Conservation (phyloP, 140 eudicot genomes). For the Senecio squalidus region DNA sequence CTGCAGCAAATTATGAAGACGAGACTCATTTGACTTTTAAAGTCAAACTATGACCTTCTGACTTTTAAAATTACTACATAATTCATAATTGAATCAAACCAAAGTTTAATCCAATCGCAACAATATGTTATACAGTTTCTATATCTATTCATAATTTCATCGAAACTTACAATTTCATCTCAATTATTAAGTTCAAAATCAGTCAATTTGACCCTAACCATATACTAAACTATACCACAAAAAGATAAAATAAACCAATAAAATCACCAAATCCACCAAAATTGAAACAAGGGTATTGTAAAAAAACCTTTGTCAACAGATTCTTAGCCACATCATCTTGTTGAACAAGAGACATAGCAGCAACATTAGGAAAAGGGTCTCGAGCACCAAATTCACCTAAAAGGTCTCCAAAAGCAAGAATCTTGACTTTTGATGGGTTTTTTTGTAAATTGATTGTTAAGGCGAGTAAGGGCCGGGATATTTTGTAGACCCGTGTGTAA, state of each 20-base stretch:
- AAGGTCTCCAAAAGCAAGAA: constrained; percentile 16
- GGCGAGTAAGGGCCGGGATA: too few relatives aligned
- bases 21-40: constrained; percentile 5
- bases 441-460: neutral
- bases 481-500: too few relatives aligned
- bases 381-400: constrained; percentile 84
- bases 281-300: neutral
- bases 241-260: neutral
- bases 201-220: neutral
- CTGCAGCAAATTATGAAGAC: neutral
- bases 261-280: neutral
- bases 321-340: constrained; percentile 54
- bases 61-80: neutral
- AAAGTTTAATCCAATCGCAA: neutral
- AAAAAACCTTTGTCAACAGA: constrained; percentile 59
- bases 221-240: neutral
- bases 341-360: constrained; percentile 67
- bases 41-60: constrained; percentile 6
- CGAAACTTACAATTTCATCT: neutral
- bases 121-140: neutral
- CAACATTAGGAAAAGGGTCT: constrained; percentile 80
- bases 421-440: neutral
- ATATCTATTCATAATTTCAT: neutral
- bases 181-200: neutral
- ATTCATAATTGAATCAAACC: constrained; percentile 1